These are phyloP conservation scores for Daldinia concentrica DNA, from an alignment of 495 filamentous ascomycete species.

Conservation along the genomic window DNA sequence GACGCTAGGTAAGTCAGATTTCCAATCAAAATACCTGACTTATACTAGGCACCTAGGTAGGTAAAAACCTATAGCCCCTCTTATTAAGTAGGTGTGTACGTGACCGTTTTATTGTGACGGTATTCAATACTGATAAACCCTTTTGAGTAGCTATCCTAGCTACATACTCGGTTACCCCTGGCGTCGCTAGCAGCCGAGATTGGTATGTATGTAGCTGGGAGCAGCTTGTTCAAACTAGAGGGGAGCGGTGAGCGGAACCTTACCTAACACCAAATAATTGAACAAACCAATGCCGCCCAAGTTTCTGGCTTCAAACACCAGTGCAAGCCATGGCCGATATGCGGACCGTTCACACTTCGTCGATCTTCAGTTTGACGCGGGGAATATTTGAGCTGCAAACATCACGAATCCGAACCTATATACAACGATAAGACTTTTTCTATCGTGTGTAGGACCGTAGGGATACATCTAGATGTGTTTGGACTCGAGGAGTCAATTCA, in stretches of 20 bases:
- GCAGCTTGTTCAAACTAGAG: conserved; percentile 25
- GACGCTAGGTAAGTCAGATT: conserved; percentile 4
- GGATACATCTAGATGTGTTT: conserved; percentile 17
- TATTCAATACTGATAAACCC: conserved; percentile 22
- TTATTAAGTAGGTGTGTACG: conserved; percentile 6
- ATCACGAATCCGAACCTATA: conserved; percentile 23
- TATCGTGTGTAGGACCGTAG: conserved; percentile 14
- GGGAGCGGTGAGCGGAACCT: conserved; percentile 42
- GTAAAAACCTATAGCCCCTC: background rate
- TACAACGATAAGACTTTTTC: conserved; percentile 7
- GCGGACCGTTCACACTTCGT: conserved; percentile 19
- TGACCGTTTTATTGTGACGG: conserved; percentile 26
- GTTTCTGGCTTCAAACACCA: conserved; percentile 21
- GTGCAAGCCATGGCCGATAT: conserved; percentile 27
- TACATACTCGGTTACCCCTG: conserved; percentile 36
- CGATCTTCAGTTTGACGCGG: conserved; percentile 30
- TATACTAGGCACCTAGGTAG: background rate
- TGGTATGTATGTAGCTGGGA: conserved; percentile 27
- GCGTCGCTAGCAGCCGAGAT: conserved; percentile 28
- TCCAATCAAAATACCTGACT: background rate
- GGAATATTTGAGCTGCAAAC: conserved; percentile 39
- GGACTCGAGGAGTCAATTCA: conserved; percentile 20
- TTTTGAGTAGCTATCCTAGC: conserved; percentile 21
- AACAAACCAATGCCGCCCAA: conserved; percentile 28
- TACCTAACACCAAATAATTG: conserved; percentile 31